These are phyloP conservation scores for Pterocarpus santalinus DNA, from an alignment of 306 rosid species.

Conservation along the genomic window DNA sequence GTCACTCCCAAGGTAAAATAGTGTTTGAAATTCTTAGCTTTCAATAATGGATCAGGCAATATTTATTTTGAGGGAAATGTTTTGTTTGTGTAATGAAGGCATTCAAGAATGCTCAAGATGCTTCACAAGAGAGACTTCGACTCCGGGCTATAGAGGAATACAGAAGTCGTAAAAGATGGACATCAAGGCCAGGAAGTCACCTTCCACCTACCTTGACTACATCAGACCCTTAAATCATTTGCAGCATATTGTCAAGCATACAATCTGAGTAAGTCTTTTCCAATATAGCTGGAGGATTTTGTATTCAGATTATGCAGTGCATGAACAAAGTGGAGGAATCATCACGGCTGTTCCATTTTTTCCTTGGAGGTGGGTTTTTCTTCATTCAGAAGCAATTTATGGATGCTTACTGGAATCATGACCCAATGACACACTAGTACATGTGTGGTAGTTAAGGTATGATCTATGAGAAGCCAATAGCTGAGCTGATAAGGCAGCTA, in stretches of 20 bases:
- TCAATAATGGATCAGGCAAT: constrained; percentile 17
- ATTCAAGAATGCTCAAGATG: constrained; percentile 66
- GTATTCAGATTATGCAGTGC: background rate
- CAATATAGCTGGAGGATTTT: background rate
- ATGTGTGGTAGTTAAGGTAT: constrained; percentile 32
- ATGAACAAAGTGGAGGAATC: constrained; percentile 21
- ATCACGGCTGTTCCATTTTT: constrained; percentile 6
- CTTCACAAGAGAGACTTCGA: constrained; percentile 86
- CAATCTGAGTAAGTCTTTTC: background rate
- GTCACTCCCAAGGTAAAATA: constrained; percentile 69
- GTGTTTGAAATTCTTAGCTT: constrained; percentile 28
- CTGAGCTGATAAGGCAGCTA: constrained; percentile 11
- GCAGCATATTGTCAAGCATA: constrained; percentile 24
- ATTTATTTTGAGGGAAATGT: constrained; percentile 24
- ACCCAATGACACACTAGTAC: constrained; percentile 3
- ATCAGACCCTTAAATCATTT: constrained; percentile 31
- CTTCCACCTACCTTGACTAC: constrained; percentile 53
- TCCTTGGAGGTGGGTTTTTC: constrained; percentile 31
- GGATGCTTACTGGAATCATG: constrained; percentile 4
- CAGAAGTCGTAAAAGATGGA: constrained; percentile 82
- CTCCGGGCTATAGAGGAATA: constrained; percentile 85
- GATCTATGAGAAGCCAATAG: constrained; percentile 31
- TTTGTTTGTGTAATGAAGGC: constrained; percentile 60
- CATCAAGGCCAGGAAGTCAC: constrained; percentile 83
- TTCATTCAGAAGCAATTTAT: constrained; percentile 21